Evolutionary conservation across 1,139 yeast species (phyloP).

Genomic region (Suhomyces guaymorum): DNA sequence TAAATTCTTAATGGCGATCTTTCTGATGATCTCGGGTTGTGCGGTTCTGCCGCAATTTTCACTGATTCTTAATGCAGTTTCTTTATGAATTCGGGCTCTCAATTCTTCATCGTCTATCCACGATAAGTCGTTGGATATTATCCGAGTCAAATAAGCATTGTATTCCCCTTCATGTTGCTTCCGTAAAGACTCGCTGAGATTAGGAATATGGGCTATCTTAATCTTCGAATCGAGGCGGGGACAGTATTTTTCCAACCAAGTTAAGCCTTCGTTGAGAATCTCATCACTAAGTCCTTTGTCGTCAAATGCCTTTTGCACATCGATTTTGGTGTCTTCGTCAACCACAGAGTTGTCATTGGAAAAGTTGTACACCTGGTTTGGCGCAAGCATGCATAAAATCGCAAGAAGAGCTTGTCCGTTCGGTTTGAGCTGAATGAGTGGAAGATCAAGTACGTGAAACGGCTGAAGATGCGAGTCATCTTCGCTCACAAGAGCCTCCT

Average conservation of each 20-base stretch:
- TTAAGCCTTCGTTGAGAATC: constrained; percentile 25
- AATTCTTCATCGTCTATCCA: constrained; percentile 46
- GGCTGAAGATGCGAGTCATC: constrained; percentile 33
- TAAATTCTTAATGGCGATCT: constrained; percentile 39
- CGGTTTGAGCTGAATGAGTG: constrained; percentile 51
- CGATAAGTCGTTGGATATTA: constrained; percentile 57
- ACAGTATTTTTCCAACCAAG: constrained; percentile 45
- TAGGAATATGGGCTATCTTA: constrained; percentile 31
- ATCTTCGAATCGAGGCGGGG: constrained; percentile 30
- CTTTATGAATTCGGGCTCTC: constrained; percentile 47
- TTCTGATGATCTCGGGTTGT: constrained; percentile 66
- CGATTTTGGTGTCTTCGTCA: constrained; percentile 17
- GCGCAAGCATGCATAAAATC: constrained; percentile 52
- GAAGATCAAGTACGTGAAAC: constrained; percentile 68
- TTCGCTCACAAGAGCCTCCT: background rate
- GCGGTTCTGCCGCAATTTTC: constrained; percentile 89
- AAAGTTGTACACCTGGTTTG: constrained; percentile 59
- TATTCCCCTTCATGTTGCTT: constrained; percentile 25
- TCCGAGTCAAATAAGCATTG: constrained; percentile 62
- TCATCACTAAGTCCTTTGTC: constrained; percentile 28
- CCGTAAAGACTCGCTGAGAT: constrained; percentile 27
- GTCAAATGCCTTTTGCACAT: constrained; percentile 21
- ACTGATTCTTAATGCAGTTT: constrained; percentile 67
- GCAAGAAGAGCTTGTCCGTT: constrained; percentile 47
- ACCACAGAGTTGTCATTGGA: constrained; percentile 18